A percentile compares a stretch with the other conserved stretches of the same genome.
Evolutionary conservation across 306 rosid species (phyloP).

Genomic region (Hippophae rhamnoides): DNA sequence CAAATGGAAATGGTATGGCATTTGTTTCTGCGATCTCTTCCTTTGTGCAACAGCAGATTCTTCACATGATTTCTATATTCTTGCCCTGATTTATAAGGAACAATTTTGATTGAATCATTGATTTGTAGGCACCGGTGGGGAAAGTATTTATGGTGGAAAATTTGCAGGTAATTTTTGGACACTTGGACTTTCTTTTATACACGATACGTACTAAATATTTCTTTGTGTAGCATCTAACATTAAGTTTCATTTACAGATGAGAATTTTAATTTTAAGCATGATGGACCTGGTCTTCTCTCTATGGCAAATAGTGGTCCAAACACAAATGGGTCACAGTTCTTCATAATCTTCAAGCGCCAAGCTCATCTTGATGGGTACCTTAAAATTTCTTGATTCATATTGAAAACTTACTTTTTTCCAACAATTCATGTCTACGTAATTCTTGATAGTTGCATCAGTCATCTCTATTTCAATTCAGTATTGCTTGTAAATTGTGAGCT

Average conservation of each 20-base stretch:
- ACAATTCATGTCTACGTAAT: too few species aligned
- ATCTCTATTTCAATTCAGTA: too few species aligned
- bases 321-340: conserved; percentile 97
- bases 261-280: conserved; percentile 68
- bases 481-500: too few species aligned
- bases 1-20: conserved; percentile 76
- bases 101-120: conserved; percentile 23
- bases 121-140: conserved; percentile 91
- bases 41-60: conserved; percentile 16
- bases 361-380: conserved; percentile 88
- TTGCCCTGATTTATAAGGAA: conserved; percentile 30
- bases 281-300: conserved; percentile 78
- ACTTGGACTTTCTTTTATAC: conserved; percentile 12
- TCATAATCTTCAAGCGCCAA: conserved; percentile 73
- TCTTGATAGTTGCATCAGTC: too few species aligned
- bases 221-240: conserved; percentile 5
- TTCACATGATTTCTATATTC: conserved; percentile 22
- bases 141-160: conserved; percentile 93
- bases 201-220: conserved; percentile 3
- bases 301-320: conserved; percentile 96
- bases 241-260: conserved; percentile 57
- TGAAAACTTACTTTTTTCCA: conserved; percentile 1
- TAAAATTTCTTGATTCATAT: neutral
- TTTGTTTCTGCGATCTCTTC: conserved; percentile 18
- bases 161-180: conserved; percentile 59